Base-by-base conservation (phyloP, 108 stramenopile species). In the Nannochloropsis gaditana region DNA sequence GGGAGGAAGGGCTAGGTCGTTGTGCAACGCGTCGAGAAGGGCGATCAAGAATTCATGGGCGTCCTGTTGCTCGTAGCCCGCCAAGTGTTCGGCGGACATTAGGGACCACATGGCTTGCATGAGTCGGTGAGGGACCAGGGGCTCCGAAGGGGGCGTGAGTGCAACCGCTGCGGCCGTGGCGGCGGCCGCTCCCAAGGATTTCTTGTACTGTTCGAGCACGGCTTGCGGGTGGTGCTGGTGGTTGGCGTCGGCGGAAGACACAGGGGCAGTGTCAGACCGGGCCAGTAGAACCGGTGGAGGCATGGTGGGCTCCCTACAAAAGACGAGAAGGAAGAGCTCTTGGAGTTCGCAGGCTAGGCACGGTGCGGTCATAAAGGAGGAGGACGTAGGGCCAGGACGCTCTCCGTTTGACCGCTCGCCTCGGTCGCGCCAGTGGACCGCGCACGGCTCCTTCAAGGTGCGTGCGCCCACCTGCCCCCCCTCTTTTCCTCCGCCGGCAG, bases 1-100 rank as follows among this genome's bases (percentile, higher is more conserved):
- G 59, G 59, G 59, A n/a, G 59, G 59, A 5, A 81, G 88, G 73
- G 79, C 82, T 21, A 89, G 83, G 50, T 85, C 85, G 1, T 44
- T 85, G 80, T 89, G 88, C 43, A 96, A 81, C n/a, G 85, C 85
- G 44, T 96, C 95, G 21, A 96, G 84, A 84, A 96, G 94, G 2
- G 93, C 93, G 79, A 93, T 92, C 42, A 95, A 86, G 81, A 95
- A 96, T 85, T 96, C 96, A 83, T 95, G 95, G 19, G 95, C 93
- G 92, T 96, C 96, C 79, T 93, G 93, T 85, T 95, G 95, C 43
- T 94, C 93, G 86, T 95, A 94, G 21, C 94, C 93, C 15, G 94
- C 94, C 45, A 96, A 83, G 59, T 92, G 91, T 21, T 92, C 91
- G 89, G 94, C 93, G 19, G 90, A 91, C 5, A 82, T 80, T 45